Percentiles rank a stretch among this genome's conserved stretches.
These are phyloP conservation scores for Backusella macrospora DNA, from an alignment of 192 early-diverging fungal species.

Conservation along the genomic window DNA sequence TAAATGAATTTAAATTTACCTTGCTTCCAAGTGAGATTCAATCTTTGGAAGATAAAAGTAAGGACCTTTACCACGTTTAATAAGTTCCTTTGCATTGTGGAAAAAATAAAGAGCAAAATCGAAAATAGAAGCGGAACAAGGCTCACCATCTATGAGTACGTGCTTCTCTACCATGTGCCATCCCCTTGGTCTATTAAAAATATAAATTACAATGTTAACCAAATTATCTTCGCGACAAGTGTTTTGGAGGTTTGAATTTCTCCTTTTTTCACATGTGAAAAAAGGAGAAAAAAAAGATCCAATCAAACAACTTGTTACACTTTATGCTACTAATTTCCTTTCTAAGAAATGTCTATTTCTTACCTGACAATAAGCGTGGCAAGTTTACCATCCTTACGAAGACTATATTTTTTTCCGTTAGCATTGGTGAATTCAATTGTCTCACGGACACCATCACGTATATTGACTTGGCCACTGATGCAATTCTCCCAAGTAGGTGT, in stretches of 20 bases:
- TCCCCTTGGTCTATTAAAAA: conserved; percentile 77
- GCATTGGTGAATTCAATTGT: conserved; percentile 82
- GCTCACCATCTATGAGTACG: conserved; percentile 86
- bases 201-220: background rate
- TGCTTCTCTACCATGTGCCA: conserved; percentile 99
- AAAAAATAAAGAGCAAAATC: conserved; percentile 98
- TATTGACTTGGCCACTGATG: conserved; percentile 86
- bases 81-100: conserved; percentile 87
- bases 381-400: conserved; percentile 84
- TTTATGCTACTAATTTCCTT: conserved; percentile 1
- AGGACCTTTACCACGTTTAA: conserved; percentile 86
- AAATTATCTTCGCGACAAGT: background rate
- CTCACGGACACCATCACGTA: conserved; percentile 88
- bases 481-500: conserved; percentile 94
- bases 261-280: background rate
- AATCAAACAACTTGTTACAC: background rate
- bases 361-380: conserved; percentile 90
- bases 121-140: conserved; percentile 91
- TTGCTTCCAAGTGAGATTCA: conserved; percentile 94
- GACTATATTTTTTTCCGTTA: conserved; percentile 94
- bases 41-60: conserved; percentile 99
- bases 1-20: conserved; percentile 7
- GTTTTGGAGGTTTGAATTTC: background rate
- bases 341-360: background rate
- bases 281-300: background rate